Evolutionary conservation across 2,329 filamentous ascomycete species (phyloP), one percentile per base, ranked within the genome.

Genomic region (Neospermospora avenae): DNA sequence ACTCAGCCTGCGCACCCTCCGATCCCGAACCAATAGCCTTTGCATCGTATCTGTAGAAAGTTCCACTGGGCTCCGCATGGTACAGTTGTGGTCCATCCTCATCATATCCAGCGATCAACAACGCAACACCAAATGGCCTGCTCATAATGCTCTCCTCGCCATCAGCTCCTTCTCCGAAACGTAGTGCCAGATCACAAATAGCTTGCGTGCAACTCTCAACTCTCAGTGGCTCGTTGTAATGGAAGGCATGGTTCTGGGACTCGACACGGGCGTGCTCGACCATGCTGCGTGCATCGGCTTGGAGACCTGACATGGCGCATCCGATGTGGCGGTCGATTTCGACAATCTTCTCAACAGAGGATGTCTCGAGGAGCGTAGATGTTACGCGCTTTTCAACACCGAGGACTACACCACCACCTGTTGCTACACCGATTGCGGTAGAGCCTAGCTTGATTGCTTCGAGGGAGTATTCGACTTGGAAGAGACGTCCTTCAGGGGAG

Each of bases 401-500:
- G 55, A 99, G 88, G 74, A 99, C 89, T 64, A 98, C 93, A 73
- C 95, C 95, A 75, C 96, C 90, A 60, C 91, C 90, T 52, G 95
- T 99, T 71, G 95, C 92, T 68, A 99, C 93, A 71, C 95, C 95
- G 80, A 99, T 99, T 74, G 95, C 95, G 70, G 95, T 99, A 72
- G 91, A 96, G 70, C 95, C 95, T 69, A 98, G 90, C 83, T 99
- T 99, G 86, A 99, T 99, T 78, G 95, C 95, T 83, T 99, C 95
- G 77, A 99, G 89, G 62, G 95, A 98, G 86, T 99, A 99, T 89
- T 99, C 95, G 82, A 99, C 95, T 82, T 99, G 95, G 85, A 99
- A 99, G 77, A 99, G 90, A 79, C 95, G 95, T 74, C 95, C 95
- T 85, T 99, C 95, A 63, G 95, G 95, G 71, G 95, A 99, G 86